Conservation (phyloP, 1,139 yeast genomes). For the Hemisphaericaspora subhashii region DNA sequence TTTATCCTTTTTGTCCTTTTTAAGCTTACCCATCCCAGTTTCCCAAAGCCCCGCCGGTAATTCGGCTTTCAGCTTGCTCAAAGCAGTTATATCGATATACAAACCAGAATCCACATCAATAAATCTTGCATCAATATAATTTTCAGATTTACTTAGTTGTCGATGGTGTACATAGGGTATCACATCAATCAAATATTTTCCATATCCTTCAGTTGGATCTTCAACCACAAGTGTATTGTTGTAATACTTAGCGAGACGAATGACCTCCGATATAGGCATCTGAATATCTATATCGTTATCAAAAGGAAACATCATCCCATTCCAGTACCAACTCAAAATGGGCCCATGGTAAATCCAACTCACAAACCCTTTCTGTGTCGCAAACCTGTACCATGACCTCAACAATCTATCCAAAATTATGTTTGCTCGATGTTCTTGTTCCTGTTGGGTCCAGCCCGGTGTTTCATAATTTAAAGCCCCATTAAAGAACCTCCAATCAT, state of each 20-base stretch:
- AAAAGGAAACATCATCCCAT: constrained; percentile 39
- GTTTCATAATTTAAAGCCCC: constrained; percentile 32
- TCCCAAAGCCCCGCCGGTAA: constrained; percentile 4
- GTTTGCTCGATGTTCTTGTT: constrained; percentile 39
- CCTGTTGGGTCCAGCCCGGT: constrained; percentile 27
- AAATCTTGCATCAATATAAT: constrained; percentile 41
- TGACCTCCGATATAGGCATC: constrained; percentile 33
- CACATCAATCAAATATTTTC: constrained; percentile 36
- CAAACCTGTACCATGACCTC: constrained; percentile 47
- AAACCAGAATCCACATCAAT: constrained; percentile 41
- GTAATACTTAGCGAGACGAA: constrained; percentile 27
- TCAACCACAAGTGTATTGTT: constrained; percentile 41
- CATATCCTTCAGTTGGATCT: constrained; percentile 32
- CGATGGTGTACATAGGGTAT: constrained; percentile 34
- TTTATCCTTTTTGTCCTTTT: constrained; percentile 4
- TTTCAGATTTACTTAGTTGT: constrained; percentile 21
- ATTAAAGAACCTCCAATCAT: constrained; percentile 41
- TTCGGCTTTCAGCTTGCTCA: constrained; percentile 27
- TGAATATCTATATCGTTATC: constrained; percentile 40
- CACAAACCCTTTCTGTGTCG: constrained; percentile 30
- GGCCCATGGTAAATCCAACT: constrained; percentile 50
- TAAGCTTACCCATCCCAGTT: constrained; percentile 28
- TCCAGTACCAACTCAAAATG: constrained; percentile 42
- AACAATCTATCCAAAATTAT: constrained; percentile 45
- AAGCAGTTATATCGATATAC: constrained; percentile 39